Evolutionary conservation across 257 asterid species (phyloP).

Genomic region (Nicotiana undulata): DNA sequence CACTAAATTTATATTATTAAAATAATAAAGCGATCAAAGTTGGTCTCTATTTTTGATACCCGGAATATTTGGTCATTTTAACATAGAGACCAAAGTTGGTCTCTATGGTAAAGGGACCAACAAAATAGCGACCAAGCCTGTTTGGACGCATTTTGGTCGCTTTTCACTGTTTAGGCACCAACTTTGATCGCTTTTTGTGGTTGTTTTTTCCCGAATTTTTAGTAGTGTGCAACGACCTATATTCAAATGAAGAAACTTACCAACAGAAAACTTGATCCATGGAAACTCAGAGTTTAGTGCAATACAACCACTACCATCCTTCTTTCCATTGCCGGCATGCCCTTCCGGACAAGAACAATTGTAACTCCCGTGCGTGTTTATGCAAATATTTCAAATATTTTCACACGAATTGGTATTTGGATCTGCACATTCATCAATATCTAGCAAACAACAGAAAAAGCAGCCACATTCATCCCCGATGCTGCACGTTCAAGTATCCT

Average conservation of each 20-base stretch:
- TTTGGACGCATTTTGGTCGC: too few relatives aligned
- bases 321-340: conserved; percentile 40
- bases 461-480: not conserved
- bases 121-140: too few relatives aligned
- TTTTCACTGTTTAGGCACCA: too few relatives aligned
- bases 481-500: not conserved
- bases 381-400: conserved; percentile 25
- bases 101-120: too few relatives aligned
- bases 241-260: not conserved
- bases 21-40: too few relatives aligned
- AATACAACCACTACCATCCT: conserved; percentile 35
- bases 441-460: conserved; percentile 12
- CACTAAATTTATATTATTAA: too few relatives aligned
- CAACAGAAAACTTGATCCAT: conserved; percentile 27
- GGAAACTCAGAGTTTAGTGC: conserved; percentile 36
- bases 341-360: conserved; percentile 55
- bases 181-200: too few relatives aligned
- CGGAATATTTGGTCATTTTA: too few relatives aligned
- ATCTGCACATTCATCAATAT: conserved; percentile 37
- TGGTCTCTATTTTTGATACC: too few relatives aligned
- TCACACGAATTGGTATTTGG: conserved; percentile 22
- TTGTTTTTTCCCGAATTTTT: too few relatives aligned
- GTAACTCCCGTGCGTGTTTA: conserved; percentile 32
- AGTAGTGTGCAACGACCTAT: too few relatives aligned
- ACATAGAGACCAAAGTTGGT: too few relatives aligned